Percentiles rank a stretch among this genome's conserved stretches.
phyloP scores from a whole-genome alignment of 306 rosid species.

The Sicyos edulis region DNA sequence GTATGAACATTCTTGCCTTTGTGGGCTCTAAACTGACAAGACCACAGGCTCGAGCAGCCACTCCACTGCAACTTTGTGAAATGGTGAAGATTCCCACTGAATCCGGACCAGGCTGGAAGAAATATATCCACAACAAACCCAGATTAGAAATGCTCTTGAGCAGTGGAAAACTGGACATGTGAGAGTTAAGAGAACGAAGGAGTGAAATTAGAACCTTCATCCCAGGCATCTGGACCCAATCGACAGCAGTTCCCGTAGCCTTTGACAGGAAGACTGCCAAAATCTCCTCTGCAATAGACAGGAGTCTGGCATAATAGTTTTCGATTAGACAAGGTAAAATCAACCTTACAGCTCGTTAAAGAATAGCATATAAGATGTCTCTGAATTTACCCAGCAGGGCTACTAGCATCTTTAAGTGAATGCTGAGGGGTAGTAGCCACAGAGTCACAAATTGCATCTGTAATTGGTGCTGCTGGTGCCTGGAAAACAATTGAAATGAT shows the following conservation, averaged over 20 bases:
- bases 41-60: constrained; percentile 99
- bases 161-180: background rate
- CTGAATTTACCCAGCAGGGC: constrained; percentile 90
- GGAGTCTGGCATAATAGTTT: constrained; percentile 57
- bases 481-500: constrained; percentile 27
- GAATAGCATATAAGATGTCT: background rate
- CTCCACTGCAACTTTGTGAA: constrained; percentile 93
- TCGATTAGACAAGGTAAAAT: background rate
- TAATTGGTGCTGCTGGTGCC: constrained; percentile 62
- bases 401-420: constrained; percentile 78
- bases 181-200: background rate
- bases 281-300: constrained; percentile 93
- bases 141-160: background rate
- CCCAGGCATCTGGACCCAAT: constrained; percentile 99
- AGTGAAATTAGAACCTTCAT: constrained; percentile 60
- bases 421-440: constrained; percentile 76
- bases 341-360: background rate
- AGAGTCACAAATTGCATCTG: constrained; percentile 88
- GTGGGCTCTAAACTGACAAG: constrained; percentile 89
- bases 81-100: constrained; percentile 99
- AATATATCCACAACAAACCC: background rate
- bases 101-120: constrained; percentile 98
- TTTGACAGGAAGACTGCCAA: constrained; percentile 99
- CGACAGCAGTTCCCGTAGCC: constrained; percentile 99
- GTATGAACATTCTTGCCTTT: constrained; percentile 43